Conservation (phyloP, 805 yeast genomes). For the Huiozyma sinensis region DNA sequence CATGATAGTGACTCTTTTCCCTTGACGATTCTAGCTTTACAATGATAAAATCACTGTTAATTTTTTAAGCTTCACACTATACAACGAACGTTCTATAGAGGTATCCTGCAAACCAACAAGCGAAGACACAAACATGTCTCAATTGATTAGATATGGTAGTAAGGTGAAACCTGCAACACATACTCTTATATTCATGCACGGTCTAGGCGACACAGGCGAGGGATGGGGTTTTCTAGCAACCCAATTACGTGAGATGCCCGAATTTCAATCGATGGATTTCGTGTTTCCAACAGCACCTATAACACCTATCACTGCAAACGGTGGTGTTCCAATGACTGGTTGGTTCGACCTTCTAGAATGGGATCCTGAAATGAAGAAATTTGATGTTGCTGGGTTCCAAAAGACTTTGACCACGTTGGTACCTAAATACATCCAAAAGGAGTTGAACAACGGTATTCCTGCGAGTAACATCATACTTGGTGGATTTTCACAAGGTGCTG, state of each 20-base stretch:
- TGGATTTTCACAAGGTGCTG: conserved; percentile 94
- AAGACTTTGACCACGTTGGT: conserved; percentile 29
- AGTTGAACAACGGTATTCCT: conserved; percentile 43
- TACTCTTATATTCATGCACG: conserved; percentile 72
- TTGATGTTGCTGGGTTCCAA: conserved; percentile 47
- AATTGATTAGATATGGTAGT: conserved; percentile 27
- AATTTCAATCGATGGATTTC: conserved; percentile 49
- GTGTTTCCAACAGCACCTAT: conserved; percentile 88
- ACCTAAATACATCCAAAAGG: conserved; percentile 39
- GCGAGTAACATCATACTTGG: conserved; percentile 73
- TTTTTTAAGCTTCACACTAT: too few relatives aligned
- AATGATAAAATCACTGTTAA: too few relatives aligned
- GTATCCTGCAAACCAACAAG: too few relatives aligned
- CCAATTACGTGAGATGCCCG: conserved; percentile 36
- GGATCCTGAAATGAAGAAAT: conserved; percentile 32
- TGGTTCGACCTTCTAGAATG: conserved; percentile 76
- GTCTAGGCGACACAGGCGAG: conserved; percentile 81
- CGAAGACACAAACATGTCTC: neutral
- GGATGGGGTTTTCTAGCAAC: conserved; percentile 85
- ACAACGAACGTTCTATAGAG: too few relatives aligned
- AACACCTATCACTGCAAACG: conserved; percentile 56
- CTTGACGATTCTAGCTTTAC: neutral
- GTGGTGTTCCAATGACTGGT: conserved; percentile 59
- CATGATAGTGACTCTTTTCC: neutral
- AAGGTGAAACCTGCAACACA: conserved; percentile 37